Percentiles rank a stretch among this genome's conserved stretches.
phyloP scores from a whole-genome alignment of 345 rosid genomes.

The Gossypium rotundifolium region DNA sequence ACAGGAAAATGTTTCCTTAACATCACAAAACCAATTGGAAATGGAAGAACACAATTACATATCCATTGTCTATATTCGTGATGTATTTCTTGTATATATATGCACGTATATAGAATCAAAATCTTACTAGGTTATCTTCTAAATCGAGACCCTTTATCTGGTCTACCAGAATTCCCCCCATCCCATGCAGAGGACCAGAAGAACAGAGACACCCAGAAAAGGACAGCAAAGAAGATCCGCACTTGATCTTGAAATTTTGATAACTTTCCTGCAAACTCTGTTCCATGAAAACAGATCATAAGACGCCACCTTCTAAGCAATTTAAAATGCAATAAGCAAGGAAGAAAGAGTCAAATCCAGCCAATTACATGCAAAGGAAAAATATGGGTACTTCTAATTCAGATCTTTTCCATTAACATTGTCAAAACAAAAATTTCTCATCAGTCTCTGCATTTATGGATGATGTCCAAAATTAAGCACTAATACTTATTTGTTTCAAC shows the following conservation, averaged over 20 bases:
- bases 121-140: conserved; percentile 37
- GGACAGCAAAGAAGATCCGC: conserved; percentile 75
- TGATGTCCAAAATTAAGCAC: not conserved
- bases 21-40: not conserved
- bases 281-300: not conserved
- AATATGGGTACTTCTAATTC: too few relatives aligned
- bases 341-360: not conserved
- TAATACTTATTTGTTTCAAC: not conserved
- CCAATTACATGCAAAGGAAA: not conserved
- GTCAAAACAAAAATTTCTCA: not conserved
- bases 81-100: not conserved
- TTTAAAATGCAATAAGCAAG: not conserved
- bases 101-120: conserved; percentile 17
- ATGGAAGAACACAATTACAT: not conserved
- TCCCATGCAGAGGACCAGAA: conserved; percentile 65
- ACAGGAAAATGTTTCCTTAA: not conserved
- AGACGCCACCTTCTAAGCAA: not conserved
- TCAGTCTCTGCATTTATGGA: not conserved
- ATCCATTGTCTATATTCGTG: not conserved
- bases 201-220: conserved; percentile 91
- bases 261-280: conserved; percentile 45
- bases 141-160: conserved; percentile 49
- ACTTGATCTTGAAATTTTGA: conserved; percentile 52
- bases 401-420: too few relatives aligned
- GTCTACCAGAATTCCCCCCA: conserved; percentile 26